Percentiles rank a stretch among this genome's conserved stretches.
Conservation (phyloP, 768 basidiomycete genomes). For the Hypholoma sublateritium region DNA sequence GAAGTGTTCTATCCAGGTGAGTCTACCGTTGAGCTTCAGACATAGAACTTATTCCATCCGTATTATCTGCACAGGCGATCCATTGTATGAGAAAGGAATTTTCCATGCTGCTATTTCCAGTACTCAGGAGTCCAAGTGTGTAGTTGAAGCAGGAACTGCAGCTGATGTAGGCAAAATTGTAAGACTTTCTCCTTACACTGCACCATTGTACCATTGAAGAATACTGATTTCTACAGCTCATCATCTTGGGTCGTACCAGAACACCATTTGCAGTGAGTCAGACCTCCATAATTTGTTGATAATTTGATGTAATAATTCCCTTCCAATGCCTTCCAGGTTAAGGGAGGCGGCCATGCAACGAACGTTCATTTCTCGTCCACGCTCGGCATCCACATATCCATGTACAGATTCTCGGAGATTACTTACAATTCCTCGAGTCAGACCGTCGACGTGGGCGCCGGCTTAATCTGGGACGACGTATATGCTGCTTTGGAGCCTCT, state of each 20-base stretch:
- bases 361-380: conserved; percentile 64
- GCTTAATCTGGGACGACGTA: conserved; percentile 62
- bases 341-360: conserved; percentile 57
- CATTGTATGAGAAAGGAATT: conserved; percentile 40
- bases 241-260: conserved; percentile 39
- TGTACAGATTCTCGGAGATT: conserved; percentile 48
- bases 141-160: conserved; percentile 56
- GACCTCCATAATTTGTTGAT: background rate
- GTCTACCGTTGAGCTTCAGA: background rate
- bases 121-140: conserved; percentile 44
- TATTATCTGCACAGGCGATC: conserved; percentile 17
- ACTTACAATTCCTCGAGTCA: conserved; percentile 37
- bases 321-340: conserved; percentile 39
- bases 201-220: background rate
- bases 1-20: conserved; percentile 45
- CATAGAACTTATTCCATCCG: background rate
- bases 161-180: conserved; percentile 53
- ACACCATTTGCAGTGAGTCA: conserved; percentile 54
- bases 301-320: background rate
- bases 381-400: conserved; percentile 54
- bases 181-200: conserved; percentile 12
- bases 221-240: conserved; percentile 34
- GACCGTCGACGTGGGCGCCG: conserved; percentile 42
- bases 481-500: conserved; percentile 51
- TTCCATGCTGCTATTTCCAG: conserved; percentile 55